These are phyloP conservation scores for Exophiala sp. DNA, from an alignment of 2,329 filamentous ascomycete genomes.

Conservation along the genomic window DNA sequence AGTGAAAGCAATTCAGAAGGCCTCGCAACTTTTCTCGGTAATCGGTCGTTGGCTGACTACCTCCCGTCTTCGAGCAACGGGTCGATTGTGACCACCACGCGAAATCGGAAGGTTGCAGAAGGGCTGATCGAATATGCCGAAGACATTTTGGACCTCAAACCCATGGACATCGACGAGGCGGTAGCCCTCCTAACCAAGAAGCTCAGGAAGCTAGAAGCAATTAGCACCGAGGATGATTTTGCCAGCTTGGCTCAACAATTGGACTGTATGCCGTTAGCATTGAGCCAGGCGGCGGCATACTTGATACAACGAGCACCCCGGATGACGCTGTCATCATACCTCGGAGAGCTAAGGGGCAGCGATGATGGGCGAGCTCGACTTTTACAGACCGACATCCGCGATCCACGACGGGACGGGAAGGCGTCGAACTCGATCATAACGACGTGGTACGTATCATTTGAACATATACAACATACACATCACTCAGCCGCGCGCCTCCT, in stretches of 20 bases:
- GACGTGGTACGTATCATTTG: constrained; percentile 37
- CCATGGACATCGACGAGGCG: constrained; percentile 20
- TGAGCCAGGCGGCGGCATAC: constrained; percentile 31
- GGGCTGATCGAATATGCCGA: constrained; percentile 7
- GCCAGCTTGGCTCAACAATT: constrained; percentile 33
- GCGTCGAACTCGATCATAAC: constrained; percentile 33
- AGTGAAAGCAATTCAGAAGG: constrained; percentile 19
- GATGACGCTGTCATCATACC: constrained; percentile 24
- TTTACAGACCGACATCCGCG: constrained; percentile 19
- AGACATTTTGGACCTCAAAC: constrained; percentile 14
- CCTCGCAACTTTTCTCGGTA: neutral
- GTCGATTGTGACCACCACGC: constrained; percentile 22
- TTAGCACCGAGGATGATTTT: constrained; percentile 15
- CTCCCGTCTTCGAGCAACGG: constrained; percentile 26
- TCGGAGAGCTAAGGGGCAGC: constrained; percentile 22
- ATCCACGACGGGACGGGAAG: constrained; percentile 28
- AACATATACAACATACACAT: constrained; percentile 27
- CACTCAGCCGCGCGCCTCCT: constrained; percentile 29
- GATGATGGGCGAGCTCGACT: constrained; percentile 29
- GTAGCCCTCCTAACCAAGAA: constrained; percentile 25
- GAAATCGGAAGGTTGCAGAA: constrained; percentile 7
- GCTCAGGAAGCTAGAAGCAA: constrained; percentile 5
- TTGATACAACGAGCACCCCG: constrained; percentile 23
- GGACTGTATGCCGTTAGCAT: constrained; percentile 33
- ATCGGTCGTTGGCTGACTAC: constrained; percentile 12